Conservation (phyloP, 208 protist genomes). For the Acanthamoeba divionensis region DNA sequence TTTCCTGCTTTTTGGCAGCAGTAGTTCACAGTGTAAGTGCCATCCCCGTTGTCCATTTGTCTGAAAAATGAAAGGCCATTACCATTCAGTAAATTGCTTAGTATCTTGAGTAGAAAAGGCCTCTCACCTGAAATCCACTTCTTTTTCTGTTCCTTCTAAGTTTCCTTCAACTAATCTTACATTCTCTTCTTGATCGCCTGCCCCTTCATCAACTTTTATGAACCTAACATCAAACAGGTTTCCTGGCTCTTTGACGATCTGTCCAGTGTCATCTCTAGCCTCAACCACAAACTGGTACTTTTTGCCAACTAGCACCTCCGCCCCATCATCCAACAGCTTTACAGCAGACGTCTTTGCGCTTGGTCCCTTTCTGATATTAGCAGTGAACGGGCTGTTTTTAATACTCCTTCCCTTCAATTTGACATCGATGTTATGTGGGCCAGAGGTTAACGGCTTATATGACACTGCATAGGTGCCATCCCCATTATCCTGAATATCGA, state of each 20-base stretch:
- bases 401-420: slow-evolving; percentile 18
- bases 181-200: neutral
- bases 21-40: too few relatives aligned
- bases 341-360: too few relatives aligned
- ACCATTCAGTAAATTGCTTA: too few relatives aligned
- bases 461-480: slow-evolving; percentile 25
- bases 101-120: neutral
- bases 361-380: neutral
- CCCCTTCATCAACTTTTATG: neutral
- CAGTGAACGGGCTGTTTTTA: slow-evolving; percentile 18
- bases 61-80: slow-evolving; percentile 14
- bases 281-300: slow-evolving; percentile 13
- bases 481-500: neutral
- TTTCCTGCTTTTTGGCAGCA: too few relatives aligned
- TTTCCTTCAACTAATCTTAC: too few relatives aligned
- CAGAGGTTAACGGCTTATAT: slow-evolving; percentile 6
- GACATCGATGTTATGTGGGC: slow-evolving; percentile 6
- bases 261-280: neutral
- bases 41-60: slow-evolving; percentile 56
- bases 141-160: too few relatives aligned
- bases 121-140: slow-evolving; percentile 9
- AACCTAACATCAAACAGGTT: slow-evolving; percentile 18
- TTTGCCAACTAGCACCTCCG: slow-evolving; percentile 3
- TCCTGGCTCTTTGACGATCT: neutral
- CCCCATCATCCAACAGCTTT: too few relatives aligned